Percentiles rank a stretch among this genome's conserved stretches.
phyloP scores from a whole-genome alignment of 2,329 filamentous ascomycete species.

The Proliferodiscus dingleyae region DNA sequence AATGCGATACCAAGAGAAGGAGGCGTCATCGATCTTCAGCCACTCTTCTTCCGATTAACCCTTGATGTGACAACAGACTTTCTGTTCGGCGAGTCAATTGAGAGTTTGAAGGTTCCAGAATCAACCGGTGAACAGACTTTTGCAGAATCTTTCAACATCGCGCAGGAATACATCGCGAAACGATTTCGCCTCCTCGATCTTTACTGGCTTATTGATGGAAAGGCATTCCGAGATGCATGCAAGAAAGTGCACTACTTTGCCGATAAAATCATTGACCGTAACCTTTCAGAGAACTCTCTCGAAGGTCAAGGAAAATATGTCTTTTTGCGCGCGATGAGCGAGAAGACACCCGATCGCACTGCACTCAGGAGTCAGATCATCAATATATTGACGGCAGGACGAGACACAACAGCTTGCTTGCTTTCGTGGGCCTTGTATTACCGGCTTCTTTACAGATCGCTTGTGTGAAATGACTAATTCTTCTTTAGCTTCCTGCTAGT shows the following conservation, averaged over 20 bases:
- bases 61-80: conserved; percentile 44
- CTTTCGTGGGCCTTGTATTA: conserved; percentile 34
- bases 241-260: conserved; percentile 19
- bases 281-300: conserved; percentile 40
- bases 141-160: conserved; percentile 31
- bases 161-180: conserved; percentile 21
- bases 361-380: conserved; percentile 32
- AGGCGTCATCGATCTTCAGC: conserved; percentile 52
- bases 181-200: conserved; percentile 18
- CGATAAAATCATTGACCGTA: conserved; percentile 12
- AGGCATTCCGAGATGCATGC: conserved; percentile 18
- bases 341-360: conserved; percentile 37
- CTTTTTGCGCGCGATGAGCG: conserved; percentile 45
- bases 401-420: conserved; percentile 38
- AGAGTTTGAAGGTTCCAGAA: conserved; percentile 19
- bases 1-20: conserved; percentile 5
- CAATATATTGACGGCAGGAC: conserved; percentile 35
- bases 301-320: conserved; percentile 31
- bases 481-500: conserved; percentile 26
- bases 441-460: background rate
- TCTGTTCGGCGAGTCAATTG: conserved; percentile 11
- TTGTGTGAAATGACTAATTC: background rate
- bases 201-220: conserved; percentile 10
- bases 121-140: background rate
- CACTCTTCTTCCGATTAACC: conserved; percentile 59